Percentiles rank a stretch among this genome's conserved stretches.
phyloP scores from a whole-genome alignment of 805 yeast genomes.

The Nakazawaea siamensis region DNA sequence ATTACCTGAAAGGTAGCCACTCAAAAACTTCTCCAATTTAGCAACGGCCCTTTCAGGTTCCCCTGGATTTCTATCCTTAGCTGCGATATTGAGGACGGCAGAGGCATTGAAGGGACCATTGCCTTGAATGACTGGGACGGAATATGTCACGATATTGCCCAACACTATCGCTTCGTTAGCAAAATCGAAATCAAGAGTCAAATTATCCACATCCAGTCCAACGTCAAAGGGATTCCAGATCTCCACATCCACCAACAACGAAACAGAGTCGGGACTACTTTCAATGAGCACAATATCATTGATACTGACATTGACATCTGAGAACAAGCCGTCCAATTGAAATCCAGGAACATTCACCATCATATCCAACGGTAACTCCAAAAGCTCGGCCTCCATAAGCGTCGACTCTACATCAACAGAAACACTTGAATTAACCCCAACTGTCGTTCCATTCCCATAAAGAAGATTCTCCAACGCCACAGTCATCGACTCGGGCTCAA shows the following conservation, averaged over 20 bases:
- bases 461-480: constrained; percentile 8
- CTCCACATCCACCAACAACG: constrained; percentile 22
- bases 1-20: constrained; percentile 30
- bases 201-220: constrained; percentile 18
- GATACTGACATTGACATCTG: constrained; percentile 7
- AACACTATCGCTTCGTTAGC: constrained; percentile 25
- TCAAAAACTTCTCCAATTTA: constrained; percentile 26
- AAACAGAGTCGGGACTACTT: constrained; percentile 18
- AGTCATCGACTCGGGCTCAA: constrained; percentile 13
- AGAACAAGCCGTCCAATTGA: constrained; percentile 1
- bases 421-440: constrained; percentile 8
- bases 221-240: constrained; percentile 25
- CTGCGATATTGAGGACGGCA: constrained; percentile 14
- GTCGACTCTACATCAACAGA: constrained; percentile 18
- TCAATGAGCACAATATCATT: constrained; percentile 18
- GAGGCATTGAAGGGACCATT: constrained; percentile 15
- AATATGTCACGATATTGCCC: constrained; percentile 21
- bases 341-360: neutral
- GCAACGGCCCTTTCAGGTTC: constrained; percentile 12
- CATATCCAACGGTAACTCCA: constrained; percentile 1
- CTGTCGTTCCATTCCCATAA: constrained; percentile 7
- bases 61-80: constrained; percentile 11
- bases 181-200: constrained; percentile 20
- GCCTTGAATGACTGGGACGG: constrained; percentile 17
- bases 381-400: constrained; percentile 14